Evolutionary conservation across 129 eudicot species (phyloP).

Genomic region (Artemisia annua): DNA sequence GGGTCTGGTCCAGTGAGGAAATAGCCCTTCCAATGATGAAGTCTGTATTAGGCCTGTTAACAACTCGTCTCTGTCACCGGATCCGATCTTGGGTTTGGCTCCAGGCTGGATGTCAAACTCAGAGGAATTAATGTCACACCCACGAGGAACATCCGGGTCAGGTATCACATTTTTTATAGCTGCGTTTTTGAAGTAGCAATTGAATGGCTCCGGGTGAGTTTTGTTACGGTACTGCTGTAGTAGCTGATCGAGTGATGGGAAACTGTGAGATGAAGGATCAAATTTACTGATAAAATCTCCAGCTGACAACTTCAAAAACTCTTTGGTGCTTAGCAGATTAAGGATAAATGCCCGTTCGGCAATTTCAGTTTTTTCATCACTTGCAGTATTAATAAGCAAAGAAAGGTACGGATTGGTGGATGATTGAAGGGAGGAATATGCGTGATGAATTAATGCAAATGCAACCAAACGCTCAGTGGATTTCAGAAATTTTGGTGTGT

Average conservation of each 20-base stretch:
- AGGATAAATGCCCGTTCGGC: too few relatives aligned
- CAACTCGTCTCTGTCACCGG: too few relatives aligned
- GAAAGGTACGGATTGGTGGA: too few relatives aligned
- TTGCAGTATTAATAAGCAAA: too few relatives aligned
- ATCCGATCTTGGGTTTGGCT: slow-evolving; percentile 58
- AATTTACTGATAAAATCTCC: slow-evolving; percentile 60
- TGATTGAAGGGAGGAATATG: too few relatives aligned
- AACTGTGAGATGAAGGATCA: slow-evolving; percentile 62
- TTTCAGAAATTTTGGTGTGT: too few relatives aligned
- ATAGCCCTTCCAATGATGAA: too few relatives aligned
- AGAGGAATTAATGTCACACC: slow-evolving; percentile 65
- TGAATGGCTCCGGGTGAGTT: slow-evolving; percentile 44
- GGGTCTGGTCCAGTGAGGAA: too few relatives aligned
- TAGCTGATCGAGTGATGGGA: slow-evolving; percentile 71
- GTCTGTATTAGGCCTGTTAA: too few relatives aligned
- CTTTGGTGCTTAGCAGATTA: slow-evolving; percentile 59
- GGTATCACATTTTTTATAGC: slow-evolving; percentile 67
- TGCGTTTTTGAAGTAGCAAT: slow-evolving; percentile 53
- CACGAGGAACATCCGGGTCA: slow-evolving; percentile 84
- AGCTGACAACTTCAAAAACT: slow-evolving; percentile 65
- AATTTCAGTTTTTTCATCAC: too few relatives aligned
- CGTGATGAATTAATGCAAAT: too few relatives aligned
- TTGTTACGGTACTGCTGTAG: slow-evolving; percentile 59
- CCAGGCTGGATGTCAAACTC: slow-evolving; percentile 90
- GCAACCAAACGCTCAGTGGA: too few relatives aligned